Conservation (phyloP, 345 rosid species). For the Moringa oleifera region DNA sequence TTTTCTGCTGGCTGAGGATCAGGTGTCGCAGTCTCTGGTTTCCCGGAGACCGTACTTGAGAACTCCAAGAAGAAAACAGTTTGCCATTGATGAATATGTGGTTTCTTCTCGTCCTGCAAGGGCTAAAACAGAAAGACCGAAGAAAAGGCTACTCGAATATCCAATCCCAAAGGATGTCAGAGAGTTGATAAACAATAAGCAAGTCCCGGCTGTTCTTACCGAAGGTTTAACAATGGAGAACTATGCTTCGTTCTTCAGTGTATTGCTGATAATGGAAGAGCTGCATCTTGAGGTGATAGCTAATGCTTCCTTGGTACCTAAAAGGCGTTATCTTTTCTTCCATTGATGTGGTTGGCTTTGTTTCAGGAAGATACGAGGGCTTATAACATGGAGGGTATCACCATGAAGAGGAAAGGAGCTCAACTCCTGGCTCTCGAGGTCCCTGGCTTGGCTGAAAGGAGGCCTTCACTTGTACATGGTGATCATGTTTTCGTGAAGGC, state of each 20-base stretch:
- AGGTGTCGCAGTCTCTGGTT: constrained; percentile 42
- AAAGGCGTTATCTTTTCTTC: not conserved
- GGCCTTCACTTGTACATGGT: constrained; percentile 59
- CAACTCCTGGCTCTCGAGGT: constrained; percentile 37
- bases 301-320: constrained; percentile 5
- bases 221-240: constrained; percentile 28
- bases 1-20: constrained; percentile 51
- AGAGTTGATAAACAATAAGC: constrained; percentile 34
- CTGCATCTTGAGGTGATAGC: constrained; percentile 45
- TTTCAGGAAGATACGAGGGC: constrained; percentile 46
- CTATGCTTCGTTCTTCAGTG: constrained; percentile 41
- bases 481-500: constrained; percentile 38
- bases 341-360: constrained; percentile 6
- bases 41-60: constrained; percentile 31
- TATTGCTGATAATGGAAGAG: constrained; percentile 48
- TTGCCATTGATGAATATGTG: constrained; percentile 21
- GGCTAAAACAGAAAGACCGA: not conserved
- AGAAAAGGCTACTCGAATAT: constrained; percentile 28
- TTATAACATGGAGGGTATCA: constrained; percentile 39
- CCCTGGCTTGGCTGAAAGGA: constrained; percentile 59
- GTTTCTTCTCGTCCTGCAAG: constrained; percentile 24
- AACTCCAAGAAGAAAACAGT: constrained; percentile 25
- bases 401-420: constrained; percentile 38
- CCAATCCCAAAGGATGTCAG: constrained; percentile 40
- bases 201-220: constrained; percentile 26